Conservation (phyloP, 208 protist genomes). For the Acanthamoeba sp. region DNA sequence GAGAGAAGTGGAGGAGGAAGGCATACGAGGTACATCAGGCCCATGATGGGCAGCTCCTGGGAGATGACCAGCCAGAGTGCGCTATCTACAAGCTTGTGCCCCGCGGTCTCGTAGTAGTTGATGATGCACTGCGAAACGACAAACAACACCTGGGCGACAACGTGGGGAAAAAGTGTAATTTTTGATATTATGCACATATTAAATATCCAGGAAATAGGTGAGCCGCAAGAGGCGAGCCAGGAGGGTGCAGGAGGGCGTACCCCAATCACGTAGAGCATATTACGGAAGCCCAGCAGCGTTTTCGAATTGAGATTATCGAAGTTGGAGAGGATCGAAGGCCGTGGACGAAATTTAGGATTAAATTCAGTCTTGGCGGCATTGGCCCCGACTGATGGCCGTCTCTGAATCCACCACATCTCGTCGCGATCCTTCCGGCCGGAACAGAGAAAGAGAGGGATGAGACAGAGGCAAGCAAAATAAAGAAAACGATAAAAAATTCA, state of each 20-base stretch:
- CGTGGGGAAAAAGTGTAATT: no score
- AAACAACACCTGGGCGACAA: constrained; percentile 39
- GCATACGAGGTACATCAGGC: constrained; percentile 41
- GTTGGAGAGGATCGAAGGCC: constrained; percentile 58
- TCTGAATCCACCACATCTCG: neutral
- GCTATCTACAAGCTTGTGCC: constrained; percentile 46
- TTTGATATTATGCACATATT: no score
- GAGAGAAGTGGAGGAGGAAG: neutral
- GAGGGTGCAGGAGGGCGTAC: neutral
- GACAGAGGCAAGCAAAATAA: no score
- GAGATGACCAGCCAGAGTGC: constrained; percentile 29
- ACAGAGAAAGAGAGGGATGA: no score
- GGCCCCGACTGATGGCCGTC: neutral
- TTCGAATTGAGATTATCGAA: constrained; percentile 49
- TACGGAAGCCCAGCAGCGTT: constrained; percentile 2
- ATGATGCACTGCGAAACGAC: constrained; percentile 52
- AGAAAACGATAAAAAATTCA: no score
- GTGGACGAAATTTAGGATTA: neutral
- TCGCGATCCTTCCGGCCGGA: no score
- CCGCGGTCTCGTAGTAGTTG: constrained; percentile 66
- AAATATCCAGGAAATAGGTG: neutral
- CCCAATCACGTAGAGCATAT: constrained; percentile 37
- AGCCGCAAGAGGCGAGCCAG: neutral
- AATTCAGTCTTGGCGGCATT: neutral
- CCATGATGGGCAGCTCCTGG: constrained; percentile 25